Percentiles rank a stretch among this genome's conserved stretches.
Conservation (phyloP, 1,139 yeast genomes). For the Arxiozyma bovina region DNA sequence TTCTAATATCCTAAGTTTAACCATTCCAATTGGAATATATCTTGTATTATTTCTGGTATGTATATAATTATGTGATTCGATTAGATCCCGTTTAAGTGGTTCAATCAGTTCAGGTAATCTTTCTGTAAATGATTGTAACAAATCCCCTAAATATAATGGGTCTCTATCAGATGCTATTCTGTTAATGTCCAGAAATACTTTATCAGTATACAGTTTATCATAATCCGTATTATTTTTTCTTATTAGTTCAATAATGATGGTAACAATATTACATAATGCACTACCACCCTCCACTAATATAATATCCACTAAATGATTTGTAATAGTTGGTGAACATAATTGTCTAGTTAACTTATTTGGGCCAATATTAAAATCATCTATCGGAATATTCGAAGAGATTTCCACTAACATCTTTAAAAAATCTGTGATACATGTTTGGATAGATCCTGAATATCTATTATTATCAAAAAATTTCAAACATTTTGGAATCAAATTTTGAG, state of each 20-base stretch:
- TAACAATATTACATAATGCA: slow-evolving; percentile 87
- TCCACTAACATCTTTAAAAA: slow-evolving; percentile 87
- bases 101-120: slow-evolving; percentile 39
- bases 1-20: slow-evolving; percentile 88
- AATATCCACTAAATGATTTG: slow-evolving; percentile 51
- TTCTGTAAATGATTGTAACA: slow-evolving; percentile 30
- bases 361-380: slow-evolving; percentile 74
- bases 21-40: slow-evolving; percentile 74
- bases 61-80: background rate
- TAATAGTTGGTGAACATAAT: slow-evolving; percentile 63
- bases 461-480: slow-evolving; percentile 45
- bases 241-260: slow-evolving; percentile 86
- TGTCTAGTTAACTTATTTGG: slow-evolving; percentile 89
- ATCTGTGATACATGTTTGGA: slow-evolving; percentile 90
- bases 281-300: slow-evolving; percentile 74
- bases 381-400: slow-evolving; percentile 68
- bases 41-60: background rate
- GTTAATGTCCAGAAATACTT: slow-evolving; percentile 27
- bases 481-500: slow-evolving; percentile 44
- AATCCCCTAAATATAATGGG: slow-evolving; percentile 42
- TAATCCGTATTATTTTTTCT: slow-evolving; percentile 94
- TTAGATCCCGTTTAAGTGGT: slow-evolving; percentile 12
- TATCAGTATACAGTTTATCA: slow-evolving; percentile 57
- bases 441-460: slow-evolving; percentile 41
- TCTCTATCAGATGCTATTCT: slow-evolving; percentile 93